phyloP scores from a whole-genome alignment of 163 green algal species.

The Prototheca stagnorum region DNA sequence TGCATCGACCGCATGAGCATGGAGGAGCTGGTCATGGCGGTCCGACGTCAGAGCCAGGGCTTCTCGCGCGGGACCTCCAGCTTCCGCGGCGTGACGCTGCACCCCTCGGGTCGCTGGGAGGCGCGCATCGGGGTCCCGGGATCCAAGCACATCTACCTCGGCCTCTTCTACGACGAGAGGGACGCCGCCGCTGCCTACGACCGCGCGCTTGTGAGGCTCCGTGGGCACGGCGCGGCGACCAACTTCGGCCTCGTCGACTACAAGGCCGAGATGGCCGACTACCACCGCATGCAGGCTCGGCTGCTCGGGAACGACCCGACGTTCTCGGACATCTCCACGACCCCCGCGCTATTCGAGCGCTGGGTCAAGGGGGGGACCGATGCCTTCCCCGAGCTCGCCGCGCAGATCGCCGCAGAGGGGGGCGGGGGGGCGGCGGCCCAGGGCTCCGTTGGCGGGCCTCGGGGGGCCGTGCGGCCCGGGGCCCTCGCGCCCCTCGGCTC shows the following conservation, averaged over 20 bases:
- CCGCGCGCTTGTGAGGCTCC: conserved; percentile 33
- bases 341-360: conserved; percentile 8
- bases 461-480: neutral
- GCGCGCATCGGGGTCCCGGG: conserved; percentile 65
- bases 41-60: conserved; percentile 63
- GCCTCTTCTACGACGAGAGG: conserved; percentile 39
- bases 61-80: conserved; percentile 63
- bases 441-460: neutral
- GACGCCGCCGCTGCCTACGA: conserved; percentile 62
- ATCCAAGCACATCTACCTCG: conserved; percentile 67
- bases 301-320: neutral
- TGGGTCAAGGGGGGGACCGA: conserved; percentile 16
- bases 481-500: neutral
- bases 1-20: conserved; percentile 60
- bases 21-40: conserved; percentile 81
- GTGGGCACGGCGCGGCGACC: conserved; percentile 52
- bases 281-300: conserved; percentile 36
- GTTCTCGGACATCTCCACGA: conserved; percentile 7
- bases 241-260: conserved; percentile 75
- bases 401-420: neutral
- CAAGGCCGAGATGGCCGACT: conserved; percentile 51
- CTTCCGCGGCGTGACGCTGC: conserved; percentile 58
- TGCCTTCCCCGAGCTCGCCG: conserved; percentile 10
- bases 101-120: conserved; percentile 71
- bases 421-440: neutral